A percentile compares a stretch with the other conserved stretches of the same genome.
Conservation (phyloP, 108 stramenopile genomes). For the Skeletonema tropicum region DNA sequence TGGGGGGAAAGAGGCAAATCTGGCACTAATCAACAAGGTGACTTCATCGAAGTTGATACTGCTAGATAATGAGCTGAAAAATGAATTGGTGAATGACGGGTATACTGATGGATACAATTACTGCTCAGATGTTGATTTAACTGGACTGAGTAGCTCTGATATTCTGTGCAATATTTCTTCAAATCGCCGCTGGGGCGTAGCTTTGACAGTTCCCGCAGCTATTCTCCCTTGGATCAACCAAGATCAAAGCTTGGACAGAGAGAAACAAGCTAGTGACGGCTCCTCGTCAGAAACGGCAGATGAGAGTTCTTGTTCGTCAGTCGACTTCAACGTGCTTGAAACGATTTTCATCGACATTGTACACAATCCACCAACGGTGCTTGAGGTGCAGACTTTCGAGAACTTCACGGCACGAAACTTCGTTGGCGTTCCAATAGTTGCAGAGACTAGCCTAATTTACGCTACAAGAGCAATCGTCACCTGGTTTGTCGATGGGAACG, state of each 20-base stretch:
- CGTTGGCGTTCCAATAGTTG: conserved; percentile 58
- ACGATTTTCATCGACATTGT: conserved; percentile 19
- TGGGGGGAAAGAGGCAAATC: conserved; percentile 8
- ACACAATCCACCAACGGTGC: conserved; percentile 59
- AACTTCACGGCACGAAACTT: conserved; percentile 57
- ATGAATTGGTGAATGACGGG: not conserved
- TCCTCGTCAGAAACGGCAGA: not conserved
- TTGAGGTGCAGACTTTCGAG: conserved; percentile 62
- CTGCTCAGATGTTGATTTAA: conserved; percentile 12
- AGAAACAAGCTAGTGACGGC: not conserved
- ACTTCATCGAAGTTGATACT: not conserved
- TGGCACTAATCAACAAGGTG: conserved; percentile 5
- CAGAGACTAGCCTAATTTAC: conserved; percentile 48
- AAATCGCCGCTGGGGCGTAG: not conserved
- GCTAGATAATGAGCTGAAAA: not conserved
- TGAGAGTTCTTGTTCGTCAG: not conserved
- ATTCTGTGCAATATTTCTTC: conserved; percentile 3
- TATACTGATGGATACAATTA: not conserved
- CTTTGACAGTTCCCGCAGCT: conserved; percentile 12
- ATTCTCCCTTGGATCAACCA: conserved; percentile 13
- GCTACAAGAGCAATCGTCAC: conserved; percentile 53
- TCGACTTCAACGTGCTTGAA: not conserved
- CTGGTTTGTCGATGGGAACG: conserved; percentile 61
- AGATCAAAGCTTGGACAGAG: not conserved
- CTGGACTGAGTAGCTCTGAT: conserved; percentile 23